A percentile compares a stretch with the other conserved stretches of the same genome.
Evolutionary conservation across 148 eudicot species (phyloP).

Genomic region (Spergularia marina): DNA sequence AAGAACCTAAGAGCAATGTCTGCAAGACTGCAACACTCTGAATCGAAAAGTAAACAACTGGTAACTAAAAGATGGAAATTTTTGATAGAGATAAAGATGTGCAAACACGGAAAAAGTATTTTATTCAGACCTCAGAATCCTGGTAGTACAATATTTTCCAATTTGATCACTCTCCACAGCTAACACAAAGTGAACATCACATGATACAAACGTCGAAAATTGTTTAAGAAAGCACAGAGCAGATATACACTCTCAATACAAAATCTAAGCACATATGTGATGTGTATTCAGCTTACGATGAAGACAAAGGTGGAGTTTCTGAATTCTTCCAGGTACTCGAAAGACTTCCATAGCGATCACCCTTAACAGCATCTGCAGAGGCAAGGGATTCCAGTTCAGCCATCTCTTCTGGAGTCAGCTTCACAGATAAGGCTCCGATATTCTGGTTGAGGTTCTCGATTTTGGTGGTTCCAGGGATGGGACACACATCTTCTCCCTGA

Average conservation of each 20-base stretch:
- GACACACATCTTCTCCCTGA: slow-evolving; percentile 41
- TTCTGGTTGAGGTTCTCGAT: slow-evolving; percentile 40
- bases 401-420: slow-evolving; percentile 41
- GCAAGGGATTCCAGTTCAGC: slow-evolving; percentile 39
- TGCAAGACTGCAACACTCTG: no score
- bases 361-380: slow-evolving; percentile 31
- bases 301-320: slow-evolving; percentile 40
- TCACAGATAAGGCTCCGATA: slow-evolving; percentile 37
- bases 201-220: not conserved
- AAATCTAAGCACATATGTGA: not conserved
- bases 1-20: no score
- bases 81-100: no score
- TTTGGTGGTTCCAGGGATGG: slow-evolving; percentile 49
- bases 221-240: not conserved
- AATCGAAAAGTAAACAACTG: no score
- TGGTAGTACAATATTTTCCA: no score
- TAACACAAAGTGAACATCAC: no score
- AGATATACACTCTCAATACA: not conserved
- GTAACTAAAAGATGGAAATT: no score
- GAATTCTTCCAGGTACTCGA: slow-evolving; percentile 26
- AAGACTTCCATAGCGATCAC: slow-evolving; percentile 27
- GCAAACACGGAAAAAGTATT: no score
- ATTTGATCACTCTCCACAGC: not conserved
- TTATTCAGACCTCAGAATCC: no score
- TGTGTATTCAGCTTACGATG: slow-evolving; percentile 35